Evolutionary conservation across 345 rosid species (phyloP).

Genomic region (Geranium rotundifolium): DNA sequence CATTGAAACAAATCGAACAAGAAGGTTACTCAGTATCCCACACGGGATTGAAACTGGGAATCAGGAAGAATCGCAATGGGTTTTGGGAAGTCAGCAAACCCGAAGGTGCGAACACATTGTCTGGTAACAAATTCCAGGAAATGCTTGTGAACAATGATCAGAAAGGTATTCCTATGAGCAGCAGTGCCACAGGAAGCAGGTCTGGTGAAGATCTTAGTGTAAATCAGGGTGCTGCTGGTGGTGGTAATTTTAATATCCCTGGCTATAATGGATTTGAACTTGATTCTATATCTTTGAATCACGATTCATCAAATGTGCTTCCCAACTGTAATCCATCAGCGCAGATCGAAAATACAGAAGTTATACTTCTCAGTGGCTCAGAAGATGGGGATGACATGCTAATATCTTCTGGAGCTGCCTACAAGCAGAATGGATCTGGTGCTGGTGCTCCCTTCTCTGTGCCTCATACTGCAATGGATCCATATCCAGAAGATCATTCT

Average conservation of each 20-base stretch:
- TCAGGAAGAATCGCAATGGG: conserved; percentile 76
- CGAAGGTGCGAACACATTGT: conserved; percentile 45
- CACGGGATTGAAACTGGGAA: conserved; percentile 75
- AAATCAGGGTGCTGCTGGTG: conserved; percentile 13
- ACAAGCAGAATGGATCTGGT: conserved; percentile 35
- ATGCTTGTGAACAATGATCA: conserved; percentile 35
- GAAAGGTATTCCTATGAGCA: conserved; percentile 72
- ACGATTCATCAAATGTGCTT: conserved; percentile 40
- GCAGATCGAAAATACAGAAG: conserved; percentile 43
- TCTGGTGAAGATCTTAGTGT: conserved; percentile 92
- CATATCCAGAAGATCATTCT: conserved; percentile 52
- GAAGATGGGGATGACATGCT: conserved; percentile 66
- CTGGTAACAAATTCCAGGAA: conserved; percentile 51
- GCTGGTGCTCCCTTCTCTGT: conserved; percentile 43
- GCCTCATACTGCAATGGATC: conserved; percentile 43
- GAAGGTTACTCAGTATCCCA: conserved; percentile 71
- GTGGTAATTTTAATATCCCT: conserved; percentile 43
- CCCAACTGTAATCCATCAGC: conserved; percentile 37
- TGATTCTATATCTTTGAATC: conserved; percentile 64
- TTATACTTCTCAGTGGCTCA: conserved; percentile 85
- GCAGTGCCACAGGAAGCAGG: conserved; percentile 87
- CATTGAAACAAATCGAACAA: conserved; percentile 42
- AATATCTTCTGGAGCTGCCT: conserved; percentile 28
- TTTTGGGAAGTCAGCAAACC: conserved; percentile 88
- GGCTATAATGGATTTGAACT: conserved; percentile 52